These are phyloP conservation scores for Penicillium vulpinum DNA, from an alignment of 2,329 filamentous ascomycete genomes.

Conservation along the genomic window DNA sequence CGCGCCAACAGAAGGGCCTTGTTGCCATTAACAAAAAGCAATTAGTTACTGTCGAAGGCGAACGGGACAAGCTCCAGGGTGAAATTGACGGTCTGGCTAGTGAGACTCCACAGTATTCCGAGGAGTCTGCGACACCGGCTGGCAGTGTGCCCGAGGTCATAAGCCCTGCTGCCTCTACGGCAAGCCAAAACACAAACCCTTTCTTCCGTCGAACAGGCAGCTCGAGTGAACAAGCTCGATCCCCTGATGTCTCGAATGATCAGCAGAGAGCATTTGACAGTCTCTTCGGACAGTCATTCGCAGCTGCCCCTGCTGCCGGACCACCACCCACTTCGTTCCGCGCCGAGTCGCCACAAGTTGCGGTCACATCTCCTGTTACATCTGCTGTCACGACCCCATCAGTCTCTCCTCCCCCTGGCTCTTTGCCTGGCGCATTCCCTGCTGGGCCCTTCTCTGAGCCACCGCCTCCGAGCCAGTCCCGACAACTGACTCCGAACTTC, in stretches of 20 bases:
- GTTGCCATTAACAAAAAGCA: constrained; percentile 99
- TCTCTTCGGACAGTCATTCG: constrained; percentile 74
- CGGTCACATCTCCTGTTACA: constrained; percentile 45
- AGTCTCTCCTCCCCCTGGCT: constrained; percentile 58
- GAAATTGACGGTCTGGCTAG: constrained; percentile 70
- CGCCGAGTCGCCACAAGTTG: constrained; percentile 49
- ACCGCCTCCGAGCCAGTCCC: constrained; percentile 68
- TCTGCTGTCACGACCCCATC: constrained; percentile 60
- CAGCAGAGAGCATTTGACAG: constrained; percentile 77
- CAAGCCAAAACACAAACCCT: constrained; percentile 80
- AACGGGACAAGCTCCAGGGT: constrained; percentile 80
- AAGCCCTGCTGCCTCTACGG: constrained; percentile 64
- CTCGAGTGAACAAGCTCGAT: constrained; percentile 51
- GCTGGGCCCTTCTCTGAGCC: constrained; percentile 33
- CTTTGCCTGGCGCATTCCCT: constrained; percentile 27
- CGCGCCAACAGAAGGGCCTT: constrained; percentile 90
- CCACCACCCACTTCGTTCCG: constrained; percentile 64
- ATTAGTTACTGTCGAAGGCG: constrained; percentile 80
- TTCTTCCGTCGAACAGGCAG: constrained; percentile 72
- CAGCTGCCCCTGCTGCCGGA: constrained; percentile 40
- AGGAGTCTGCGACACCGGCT: constrained; percentile 43
- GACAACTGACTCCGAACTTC: constrained; percentile 75
- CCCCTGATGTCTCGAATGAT: constrained; percentile 44
- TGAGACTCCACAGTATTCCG: constrained; percentile 59
- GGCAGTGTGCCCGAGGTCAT: constrained; percentile 54